Base-by-base conservation (phyloP, 768 basidiomycete species). In the Pulveroboletus sp. region DNA sequence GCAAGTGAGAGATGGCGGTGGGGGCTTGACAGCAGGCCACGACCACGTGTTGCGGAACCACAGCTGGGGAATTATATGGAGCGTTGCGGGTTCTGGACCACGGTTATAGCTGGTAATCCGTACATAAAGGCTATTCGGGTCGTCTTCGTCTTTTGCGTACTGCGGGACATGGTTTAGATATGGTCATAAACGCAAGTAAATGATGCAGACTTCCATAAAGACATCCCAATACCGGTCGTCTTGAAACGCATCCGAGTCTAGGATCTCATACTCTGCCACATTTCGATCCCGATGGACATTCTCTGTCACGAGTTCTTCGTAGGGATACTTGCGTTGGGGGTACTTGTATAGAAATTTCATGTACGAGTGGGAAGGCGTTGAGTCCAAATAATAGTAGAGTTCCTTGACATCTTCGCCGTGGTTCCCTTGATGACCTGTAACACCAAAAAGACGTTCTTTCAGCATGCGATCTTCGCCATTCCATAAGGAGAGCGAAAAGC, bases 271-370 rank as follows among this genome's bases (percentile, higher is more conserved):
- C 69, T 99, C 96, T 49, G 80, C 72, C 12, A 93, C 93, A 51
- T 96, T 84, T 40, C 96, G 80, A 58, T 80, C 81, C 41, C 96
- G 78, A 57, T 85, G 80, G 61, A 81, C 73, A 64, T 86, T 94
- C 72, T 99, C 93, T 40, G 75, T 70, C 11, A 96, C 87, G 47
- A 99, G 82, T 53, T 95, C 82, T 62, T 98, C 94, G 69, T 99
- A 99, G 1, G 96, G 96, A 69, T 80, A 99, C 31, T 78, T 75
- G 59, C 83, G 76, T 67, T 99, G 96, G 11, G 96, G 94, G 60
- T 99, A 99, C 68, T 99, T 99, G 81, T 99, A 99, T 49, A 97
- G 73, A 70, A 91, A 97, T 69, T 99, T 99, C 96, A 99, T 98
- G 78, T 98, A 99, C 6, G 94, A 96, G 63, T 99, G 96, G 2